phyloP scores from a whole-genome alignment of 495 filamentous ascomycete genomes.

The Penicillium longicatenatum region DNA sequence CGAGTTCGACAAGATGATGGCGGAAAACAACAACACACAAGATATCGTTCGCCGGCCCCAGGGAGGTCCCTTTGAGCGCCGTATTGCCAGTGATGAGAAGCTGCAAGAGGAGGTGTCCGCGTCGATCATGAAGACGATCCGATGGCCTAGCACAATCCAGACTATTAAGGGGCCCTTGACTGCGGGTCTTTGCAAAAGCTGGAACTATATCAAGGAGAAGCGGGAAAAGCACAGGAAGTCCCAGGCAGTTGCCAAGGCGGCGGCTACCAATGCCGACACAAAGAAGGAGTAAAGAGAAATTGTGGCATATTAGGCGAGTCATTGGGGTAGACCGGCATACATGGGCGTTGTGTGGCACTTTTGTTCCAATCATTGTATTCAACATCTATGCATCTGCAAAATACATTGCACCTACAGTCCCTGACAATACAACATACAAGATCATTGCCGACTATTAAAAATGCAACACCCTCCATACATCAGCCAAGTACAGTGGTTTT shows the following conservation, averaged over 20 bases:
- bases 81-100: slow-evolving; percentile 72
- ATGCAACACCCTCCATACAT: too few species aligned
- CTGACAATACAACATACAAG: too few species aligned
- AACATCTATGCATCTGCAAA: slow-evolving; percentile 15
- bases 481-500: too few species aligned
- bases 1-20: slow-evolving; percentile 87
- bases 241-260: slow-evolving; percentile 12
- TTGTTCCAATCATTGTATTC: slow-evolving; percentile 17
- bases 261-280: slow-evolving; percentile 16
- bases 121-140: slow-evolving; percentile 82
- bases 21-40: slow-evolving; percentile 61
- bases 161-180: slow-evolving; percentile 80
- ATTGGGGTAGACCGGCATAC: slow-evolving; percentile 19
- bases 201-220: slow-evolving; percentile 84
- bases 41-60: slow-evolving; percentile 68
- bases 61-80: slow-evolving; percentile 81
- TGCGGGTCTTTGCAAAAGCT: slow-evolving; percentile 65
- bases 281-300: slow-evolving; percentile 21
- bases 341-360: slow-evolving; percentile 26
- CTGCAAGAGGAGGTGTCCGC: slow-evolving; percentile 66
- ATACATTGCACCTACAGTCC: neutral
- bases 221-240: slow-evolving; percentile 60
- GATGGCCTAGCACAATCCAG: slow-evolving; percentile 87
- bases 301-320: neutral
- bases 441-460: too few species aligned